phyloP scores from a whole-genome alignment of 441 rosid genomes.

The Corymbia calophylla region DNA sequence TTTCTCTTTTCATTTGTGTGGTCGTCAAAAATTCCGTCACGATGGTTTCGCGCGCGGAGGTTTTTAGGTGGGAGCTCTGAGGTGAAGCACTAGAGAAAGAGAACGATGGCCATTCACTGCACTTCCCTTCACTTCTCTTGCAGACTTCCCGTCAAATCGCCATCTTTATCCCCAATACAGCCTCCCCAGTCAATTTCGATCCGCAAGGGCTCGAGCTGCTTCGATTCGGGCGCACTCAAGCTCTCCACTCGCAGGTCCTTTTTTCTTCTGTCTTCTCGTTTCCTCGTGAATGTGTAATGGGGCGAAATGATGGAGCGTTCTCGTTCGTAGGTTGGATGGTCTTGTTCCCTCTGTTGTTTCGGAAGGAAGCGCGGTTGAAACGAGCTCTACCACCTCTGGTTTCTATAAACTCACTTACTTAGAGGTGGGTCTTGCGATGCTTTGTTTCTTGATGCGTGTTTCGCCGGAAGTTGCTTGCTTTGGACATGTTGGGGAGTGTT shows the following conservation, averaged over 20 bases:
- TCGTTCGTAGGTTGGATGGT: slow-evolving; percentile 11
- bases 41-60: neutral
- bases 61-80: neutral
- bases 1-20: neutral
- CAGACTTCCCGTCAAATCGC: slow-evolving; percentile 13
- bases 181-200: slow-evolving; percentile 7
- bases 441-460: neutral
- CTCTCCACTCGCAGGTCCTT: slow-evolving; percentile 19
- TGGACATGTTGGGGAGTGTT: neutral
- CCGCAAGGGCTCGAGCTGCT: slow-evolving; percentile 1
- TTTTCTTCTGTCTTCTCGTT: neutral
- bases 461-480: neutral
- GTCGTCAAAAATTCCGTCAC: neutral
- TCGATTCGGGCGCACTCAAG: slow-evolving; percentile 17
- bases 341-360: slow-evolving; percentile 42
- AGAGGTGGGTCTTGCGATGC: slow-evolving; percentile 40
- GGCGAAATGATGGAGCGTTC: neutral
- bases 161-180: slow-evolving; percentile 2
- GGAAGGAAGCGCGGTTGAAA: slow-evolving; percentile 42
- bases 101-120: slow-evolving; percentile 35
- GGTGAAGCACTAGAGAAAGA: neutral
- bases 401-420: slow-evolving; percentile 67
- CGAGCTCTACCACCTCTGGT: slow-evolving; percentile 32
- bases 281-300: neutral
- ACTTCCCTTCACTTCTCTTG: slow-evolving; percentile 24